phyloP scores from a whole-genome alignment of 148 eudicot genomes.

The Mesembryanthemum crystallinum region DNA sequence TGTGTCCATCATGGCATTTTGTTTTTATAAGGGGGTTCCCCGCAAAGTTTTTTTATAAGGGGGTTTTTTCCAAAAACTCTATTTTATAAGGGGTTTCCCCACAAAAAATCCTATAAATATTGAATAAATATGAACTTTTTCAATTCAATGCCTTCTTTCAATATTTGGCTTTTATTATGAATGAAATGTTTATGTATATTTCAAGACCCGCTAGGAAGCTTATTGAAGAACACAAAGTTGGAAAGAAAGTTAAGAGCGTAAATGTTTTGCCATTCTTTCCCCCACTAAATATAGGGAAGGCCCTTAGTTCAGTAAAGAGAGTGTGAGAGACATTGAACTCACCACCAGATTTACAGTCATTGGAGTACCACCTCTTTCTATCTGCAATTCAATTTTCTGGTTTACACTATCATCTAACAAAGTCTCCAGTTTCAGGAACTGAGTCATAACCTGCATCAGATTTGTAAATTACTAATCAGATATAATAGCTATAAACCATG shows the following conservation, averaged over 20 bases:
- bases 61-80: too few species aligned
- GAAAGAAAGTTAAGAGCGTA: not conserved
- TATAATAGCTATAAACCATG: not conserved
- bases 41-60: too few species aligned
- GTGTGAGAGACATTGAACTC: constrained; percentile 24
- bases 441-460: constrained; percentile 79
- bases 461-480: not conserved
- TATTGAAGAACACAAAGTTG: not conserved
- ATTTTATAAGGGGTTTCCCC: too few species aligned
- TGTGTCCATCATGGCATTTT: too few species aligned
- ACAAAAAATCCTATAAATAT: too few species aligned
- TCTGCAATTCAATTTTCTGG: constrained; percentile 64
- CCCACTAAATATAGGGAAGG: too few species aligned
- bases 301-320: not conserved
- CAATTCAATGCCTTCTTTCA: not conserved
- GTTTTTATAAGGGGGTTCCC: too few species aligned
- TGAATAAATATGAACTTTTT: not conserved
- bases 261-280: too few species aligned
- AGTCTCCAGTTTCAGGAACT: constrained; percentile 84
- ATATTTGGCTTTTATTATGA: not conserved
- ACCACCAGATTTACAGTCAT: constrained; percentile 64
- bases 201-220: not conserved
- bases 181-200: not conserved
- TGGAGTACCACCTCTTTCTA: constrained; percentile 91
- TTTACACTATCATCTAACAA: constrained; percentile 79